phyloP scores from a whole-genome alignment of 2,329 filamentous ascomycete genomes.

The Xylaria polymorpha region DNA sequence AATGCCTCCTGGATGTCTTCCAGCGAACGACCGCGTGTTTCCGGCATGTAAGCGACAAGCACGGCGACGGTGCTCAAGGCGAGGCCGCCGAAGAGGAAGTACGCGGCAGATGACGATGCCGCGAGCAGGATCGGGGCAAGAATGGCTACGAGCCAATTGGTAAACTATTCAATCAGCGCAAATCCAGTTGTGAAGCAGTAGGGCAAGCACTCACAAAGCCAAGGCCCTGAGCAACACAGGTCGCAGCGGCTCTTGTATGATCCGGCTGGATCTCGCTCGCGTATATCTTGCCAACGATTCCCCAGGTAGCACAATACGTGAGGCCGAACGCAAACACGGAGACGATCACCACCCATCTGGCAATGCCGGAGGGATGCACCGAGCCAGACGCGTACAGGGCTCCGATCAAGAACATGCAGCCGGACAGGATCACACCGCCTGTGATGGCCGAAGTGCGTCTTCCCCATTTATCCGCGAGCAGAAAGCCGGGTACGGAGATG shows the following conservation, averaged over 20 bases:
- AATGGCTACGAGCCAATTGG: slow-evolving; percentile 56
- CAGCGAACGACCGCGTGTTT: slow-evolving; percentile 61
- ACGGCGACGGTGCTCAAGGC: slow-evolving; percentile 54
- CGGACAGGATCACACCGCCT: slow-evolving; percentile 62
- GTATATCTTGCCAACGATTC: slow-evolving; percentile 66
- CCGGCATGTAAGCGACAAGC: slow-evolving; percentile 59
- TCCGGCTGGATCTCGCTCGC: slow-evolving; percentile 68
- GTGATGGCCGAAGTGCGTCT: slow-evolving; percentile 64
- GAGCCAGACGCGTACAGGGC: slow-evolving; percentile 60
- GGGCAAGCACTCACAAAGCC: slow-evolving; percentile 23
- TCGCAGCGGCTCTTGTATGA: slow-evolving; percentile 65
- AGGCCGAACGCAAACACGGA: slow-evolving; percentile 62
- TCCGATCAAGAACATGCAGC: slow-evolving; percentile 66
- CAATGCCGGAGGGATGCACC: slow-evolving; percentile 56
- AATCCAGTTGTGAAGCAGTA: background rate
- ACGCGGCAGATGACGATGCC: slow-evolving; percentile 55
- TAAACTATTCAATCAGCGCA: slow-evolving; percentile 30
- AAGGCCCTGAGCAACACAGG: slow-evolving; percentile 59
- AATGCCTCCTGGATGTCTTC: slow-evolving; percentile 63
- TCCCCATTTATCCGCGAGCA: slow-evolving; percentile 68
- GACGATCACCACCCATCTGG: slow-evolving; percentile 63
- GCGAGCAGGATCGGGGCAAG: slow-evolving; percentile 57
- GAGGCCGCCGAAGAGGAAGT: slow-evolving; percentile 59
- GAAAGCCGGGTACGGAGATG: slow-evolving; percentile 66
- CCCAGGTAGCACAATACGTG: slow-evolving; percentile 63